Conservation (phyloP, 768 basidiomycete genomes). For the Mrakia gelida region DNA sequence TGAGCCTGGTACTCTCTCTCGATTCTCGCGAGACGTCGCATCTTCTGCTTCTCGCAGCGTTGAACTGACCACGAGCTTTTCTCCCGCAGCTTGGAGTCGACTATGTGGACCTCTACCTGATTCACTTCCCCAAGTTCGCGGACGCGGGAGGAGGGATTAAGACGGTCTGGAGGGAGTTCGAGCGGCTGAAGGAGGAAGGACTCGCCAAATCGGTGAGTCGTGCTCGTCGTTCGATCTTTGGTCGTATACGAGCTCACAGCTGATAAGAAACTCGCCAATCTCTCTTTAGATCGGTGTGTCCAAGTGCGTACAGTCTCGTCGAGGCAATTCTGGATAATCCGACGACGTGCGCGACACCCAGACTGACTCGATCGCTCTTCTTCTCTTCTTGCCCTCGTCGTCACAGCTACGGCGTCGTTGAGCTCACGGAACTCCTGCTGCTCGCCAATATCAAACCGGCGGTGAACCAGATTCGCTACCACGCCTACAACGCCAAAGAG, state of each 20-base stretch:
- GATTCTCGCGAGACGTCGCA: too few relatives aligned
- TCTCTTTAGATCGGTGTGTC: background rate
- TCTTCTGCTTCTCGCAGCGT: too few relatives aligned
- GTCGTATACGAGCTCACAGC: background rate
- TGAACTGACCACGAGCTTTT: too few relatives aligned
- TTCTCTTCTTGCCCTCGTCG: background rate
- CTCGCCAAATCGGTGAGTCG: slow-evolving; percentile 15
- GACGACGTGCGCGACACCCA: too few relatives aligned
- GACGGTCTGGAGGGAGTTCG: slow-evolving; percentile 20
- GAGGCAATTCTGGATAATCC: too few relatives aligned
- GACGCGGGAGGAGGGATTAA: background rate
- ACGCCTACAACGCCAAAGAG: slow-evolving; percentile 28
- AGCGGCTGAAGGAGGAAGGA: slow-evolving; percentile 16
- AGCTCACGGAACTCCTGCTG: slow-evolving; percentile 7
- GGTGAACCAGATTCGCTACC: slow-evolving; percentile 30
- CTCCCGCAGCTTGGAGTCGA: slow-evolving; percentile 25
- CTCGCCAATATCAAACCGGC: slow-evolving; percentile 25
- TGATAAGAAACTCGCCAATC: too few relatives aligned
- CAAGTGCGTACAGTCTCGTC: background rate
- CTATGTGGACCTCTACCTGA: slow-evolving; percentile 59
- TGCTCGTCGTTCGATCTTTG: background rate
- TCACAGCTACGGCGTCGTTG: slow-evolving; percentile 15
- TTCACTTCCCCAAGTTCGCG: slow-evolving; percentile 48
- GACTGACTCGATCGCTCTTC: background rate
- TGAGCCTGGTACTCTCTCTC: too few relatives aligned